Conservation (phyloP, 148 eudicot genomes). For the Fagopyrum homotropicum region DNA sequence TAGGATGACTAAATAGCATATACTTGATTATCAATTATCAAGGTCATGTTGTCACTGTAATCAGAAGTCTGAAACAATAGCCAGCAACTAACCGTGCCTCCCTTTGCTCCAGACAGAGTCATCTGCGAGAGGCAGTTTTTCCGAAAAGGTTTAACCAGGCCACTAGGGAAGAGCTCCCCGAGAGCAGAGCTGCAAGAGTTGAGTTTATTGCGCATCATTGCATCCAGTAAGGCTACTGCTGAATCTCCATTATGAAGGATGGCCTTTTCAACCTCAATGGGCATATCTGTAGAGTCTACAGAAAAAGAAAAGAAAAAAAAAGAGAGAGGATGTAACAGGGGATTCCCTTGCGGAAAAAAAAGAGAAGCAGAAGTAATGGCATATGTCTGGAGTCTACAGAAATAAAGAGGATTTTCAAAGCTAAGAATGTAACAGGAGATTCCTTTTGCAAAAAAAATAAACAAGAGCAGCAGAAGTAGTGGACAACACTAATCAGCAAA, state of each 20-base stretch:
- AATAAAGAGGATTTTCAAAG: neutral
- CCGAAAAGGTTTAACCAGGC: constrained; percentile 76
- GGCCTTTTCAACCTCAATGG: constrained; percentile 73
- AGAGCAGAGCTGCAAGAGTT: constrained; percentile 45
- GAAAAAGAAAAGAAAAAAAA: too few relatives aligned
- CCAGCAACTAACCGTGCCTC: constrained; percentile 73
- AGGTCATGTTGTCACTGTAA: neutral
- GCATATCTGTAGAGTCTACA: constrained; percentile 54
- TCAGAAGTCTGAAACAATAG: neutral
- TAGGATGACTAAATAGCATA: neutral
- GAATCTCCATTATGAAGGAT: constrained; percentile 61
- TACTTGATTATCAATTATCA: neutral
- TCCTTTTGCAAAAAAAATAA: neutral
- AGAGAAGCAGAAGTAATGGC: constrained; percentile 17
- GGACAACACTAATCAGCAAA: neutral
- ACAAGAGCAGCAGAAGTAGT: neutral
- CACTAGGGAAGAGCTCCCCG: constrained; percentile 62
- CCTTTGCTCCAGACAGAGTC: constrained; percentile 98
- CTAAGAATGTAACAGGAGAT: constrained; percentile 8
- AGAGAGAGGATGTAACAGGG: too few relatives aligned
- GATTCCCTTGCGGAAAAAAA: too few relatives aligned
- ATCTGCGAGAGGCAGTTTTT: constrained; percentile 83
- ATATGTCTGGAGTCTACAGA: constrained; percentile 45
- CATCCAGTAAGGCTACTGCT: constrained; percentile 67
- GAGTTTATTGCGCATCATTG: constrained; percentile 81